Evolutionary conservation across 2,329 filamentous ascomycete species (phyloP).

Genomic region (Monosporascus ibericus): DNA sequence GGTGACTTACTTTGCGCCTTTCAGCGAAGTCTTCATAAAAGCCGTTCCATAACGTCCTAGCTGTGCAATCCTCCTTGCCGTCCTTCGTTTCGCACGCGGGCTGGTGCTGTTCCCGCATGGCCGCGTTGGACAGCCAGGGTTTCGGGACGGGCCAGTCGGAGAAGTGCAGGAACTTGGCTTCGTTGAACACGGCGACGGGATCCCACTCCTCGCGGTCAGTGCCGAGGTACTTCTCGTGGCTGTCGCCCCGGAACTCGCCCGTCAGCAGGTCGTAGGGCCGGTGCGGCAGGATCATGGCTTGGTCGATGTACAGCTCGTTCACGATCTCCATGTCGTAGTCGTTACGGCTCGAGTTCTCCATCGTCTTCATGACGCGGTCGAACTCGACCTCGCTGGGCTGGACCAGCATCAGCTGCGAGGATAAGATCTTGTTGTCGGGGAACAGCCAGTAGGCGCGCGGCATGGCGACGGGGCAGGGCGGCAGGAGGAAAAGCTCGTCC

Average conservation of each 20-base stretch:
- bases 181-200: constrained; percentile 42
- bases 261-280: constrained; percentile 55
- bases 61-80: constrained; percentile 25
- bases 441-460: constrained; percentile 66
- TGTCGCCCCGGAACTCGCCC: constrained; percentile 52
- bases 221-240: constrained; percentile 38
- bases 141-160: constrained; percentile 68
- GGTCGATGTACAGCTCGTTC: constrained; percentile 54
- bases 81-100: constrained; percentile 25
- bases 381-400: constrained; percentile 50
- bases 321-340: constrained; percentile 64
- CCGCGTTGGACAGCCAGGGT: constrained; percentile 33
- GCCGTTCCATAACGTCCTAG: constrained; percentile 26
- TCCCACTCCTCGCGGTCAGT: constrained; percentile 48
- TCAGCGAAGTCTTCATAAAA: constrained; percentile 28
- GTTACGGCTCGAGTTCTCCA: constrained; percentile 21
- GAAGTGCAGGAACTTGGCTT: constrained; percentile 65
- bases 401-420: constrained; percentile 56
- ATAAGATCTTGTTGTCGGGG: constrained; percentile 46
- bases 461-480: constrained; percentile 56
- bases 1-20: constrained; percentile 19
- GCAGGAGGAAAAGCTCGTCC: constrained; percentile 67
- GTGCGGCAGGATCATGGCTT: constrained; percentile 57
- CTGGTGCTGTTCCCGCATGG: constrained; percentile 20
- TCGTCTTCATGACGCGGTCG: constrained; percentile 27